Evolutionary conservation across 2,329 filamentous ascomycete species (phyloP), one percentile per base, ranked within the genome.

Genomic region (Clarireedia hainanense): DNA sequence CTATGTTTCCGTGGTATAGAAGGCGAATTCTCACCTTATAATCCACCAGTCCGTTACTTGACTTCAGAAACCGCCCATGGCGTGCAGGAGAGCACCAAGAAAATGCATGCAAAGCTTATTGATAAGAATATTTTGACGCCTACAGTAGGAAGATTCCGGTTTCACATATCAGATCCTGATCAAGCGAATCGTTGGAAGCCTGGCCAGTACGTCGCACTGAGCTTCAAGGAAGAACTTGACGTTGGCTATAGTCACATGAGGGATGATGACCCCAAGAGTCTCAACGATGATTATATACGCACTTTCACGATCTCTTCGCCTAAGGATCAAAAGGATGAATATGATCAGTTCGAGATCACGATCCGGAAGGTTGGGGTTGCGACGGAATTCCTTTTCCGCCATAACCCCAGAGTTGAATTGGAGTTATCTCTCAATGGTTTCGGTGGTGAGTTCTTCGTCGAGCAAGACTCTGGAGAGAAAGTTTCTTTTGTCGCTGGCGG

Each of bases 211-310:
- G 80, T 88, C 17, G 90, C 88, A 1, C 70, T 95, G 2, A 84
- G 88, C 58, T 91, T 95, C 64, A 75, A 77, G 12, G 69, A 75
- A 0, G 84, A 91, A 63, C 73, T 95, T 1, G 82, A 87, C 60
- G 69, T 76, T 10, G 90, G 90, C 0, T 95, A 90, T 69, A 81
- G 78, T 49, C 91, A 95, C 68, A 95, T 95, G 90, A 76, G 83
- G 2, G 85, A 95, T 60, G 82, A 87, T 56, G 89, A 95, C 61
- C 90, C 90, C 5, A 78, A 78, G 60, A 88, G 83, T 63, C 69
- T 95, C 15, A 96, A 95, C 64, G 90, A 95, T 67, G 89, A 96
- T 67, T 91, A 83, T 59, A 75, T 94, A 4, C 76, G 90, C 27
- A 95, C 89, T 0, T 95, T 95, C 65, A 95, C 90, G 2, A 78